Conservation (phyloP, 441 rosid species). For the Arabidopsis hybrid region DNA sequence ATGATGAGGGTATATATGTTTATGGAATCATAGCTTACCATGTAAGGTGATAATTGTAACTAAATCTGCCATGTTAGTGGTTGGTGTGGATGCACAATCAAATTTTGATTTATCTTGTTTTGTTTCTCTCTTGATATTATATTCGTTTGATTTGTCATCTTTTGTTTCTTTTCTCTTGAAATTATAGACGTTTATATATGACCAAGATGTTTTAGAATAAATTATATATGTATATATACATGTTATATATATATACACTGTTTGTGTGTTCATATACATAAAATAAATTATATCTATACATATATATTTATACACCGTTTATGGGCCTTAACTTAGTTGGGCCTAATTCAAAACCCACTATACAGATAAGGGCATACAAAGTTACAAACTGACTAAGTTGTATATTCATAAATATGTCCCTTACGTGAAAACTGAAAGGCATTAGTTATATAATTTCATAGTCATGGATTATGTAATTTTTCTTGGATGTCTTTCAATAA, state of each 20-base stretch:
- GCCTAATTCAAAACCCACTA: too few relatives aligned
- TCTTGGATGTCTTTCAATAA: too few relatives aligned
- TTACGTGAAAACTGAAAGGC: too few relatives aligned
- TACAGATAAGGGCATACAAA: too few relatives aligned
- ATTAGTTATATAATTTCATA: too few relatives aligned
- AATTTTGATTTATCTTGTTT: constrained; percentile 39
- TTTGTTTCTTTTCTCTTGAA: background rate
- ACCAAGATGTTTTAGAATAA: background rate
- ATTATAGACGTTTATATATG: background rate
- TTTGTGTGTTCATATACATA: background rate
- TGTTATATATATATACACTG: background rate
- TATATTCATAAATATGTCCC: too few relatives aligned
- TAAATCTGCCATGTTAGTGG: constrained; percentile 39
- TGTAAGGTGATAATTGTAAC: constrained; percentile 35
- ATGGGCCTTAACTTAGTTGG: too few relatives aligned
- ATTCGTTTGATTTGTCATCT: constrained; percentile 17
- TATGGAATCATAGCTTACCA: constrained; percentile 33
- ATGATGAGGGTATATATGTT: constrained; percentile 40
- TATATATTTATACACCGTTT: too few relatives aligned
- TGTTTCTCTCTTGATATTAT: constrained; percentile 28
- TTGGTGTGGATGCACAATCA: constrained; percentile 56
- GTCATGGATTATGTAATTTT: too few relatives aligned
- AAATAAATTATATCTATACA: too few relatives aligned
- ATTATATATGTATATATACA: background rate
- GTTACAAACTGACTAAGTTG: too few relatives aligned